These are phyloP conservation scores for Tilletia caries DNA, from an alignment of 1,284 basidiomycete species.

Conservation along the genomic window DNA sequence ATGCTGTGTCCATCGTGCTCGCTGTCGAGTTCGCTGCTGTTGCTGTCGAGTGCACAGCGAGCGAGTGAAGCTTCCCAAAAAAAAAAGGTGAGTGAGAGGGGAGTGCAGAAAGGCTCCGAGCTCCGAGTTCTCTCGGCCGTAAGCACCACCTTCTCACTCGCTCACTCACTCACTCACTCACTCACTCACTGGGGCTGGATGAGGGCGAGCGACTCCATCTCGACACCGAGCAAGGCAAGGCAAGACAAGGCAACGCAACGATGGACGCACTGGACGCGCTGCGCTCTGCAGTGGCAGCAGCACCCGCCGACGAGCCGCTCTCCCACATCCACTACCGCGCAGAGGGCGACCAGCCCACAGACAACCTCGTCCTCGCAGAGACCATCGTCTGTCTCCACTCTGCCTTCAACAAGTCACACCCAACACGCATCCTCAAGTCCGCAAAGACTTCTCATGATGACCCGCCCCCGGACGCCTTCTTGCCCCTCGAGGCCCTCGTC, in stretches of 20 bases:
- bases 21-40: too few relatives aligned
- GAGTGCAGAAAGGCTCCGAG: background rate
- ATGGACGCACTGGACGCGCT: slow-evolving; percentile 14
- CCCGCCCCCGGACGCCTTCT: slow-evolving; percentile 29
- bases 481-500: slow-evolving; percentile 41
- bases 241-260: background rate
- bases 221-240: background rate
- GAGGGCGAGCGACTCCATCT: background rate
- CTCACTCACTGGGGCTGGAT: background rate
- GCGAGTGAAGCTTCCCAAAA: background rate
- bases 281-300: slow-evolving; percentile 13
- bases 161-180: background rate
- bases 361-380: background rate
- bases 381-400: background rate
- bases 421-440: slow-evolving; percentile 28
- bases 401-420: slow-evolving; percentile 13
- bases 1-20: background rate
- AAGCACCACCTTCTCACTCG: too few relatives aligned
- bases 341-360: background rate
- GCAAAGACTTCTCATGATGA: slow-evolving; percentile 14
- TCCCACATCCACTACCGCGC: background rate
- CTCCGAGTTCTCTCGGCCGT: background rate
- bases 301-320: slow-evolving; percentile 9
- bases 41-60: too few relatives aligned
- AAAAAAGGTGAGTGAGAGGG: background rate